Conservation (phyloP, 1,284 basidiomycete species). For the Ceratobasidium sp. region DNA sequence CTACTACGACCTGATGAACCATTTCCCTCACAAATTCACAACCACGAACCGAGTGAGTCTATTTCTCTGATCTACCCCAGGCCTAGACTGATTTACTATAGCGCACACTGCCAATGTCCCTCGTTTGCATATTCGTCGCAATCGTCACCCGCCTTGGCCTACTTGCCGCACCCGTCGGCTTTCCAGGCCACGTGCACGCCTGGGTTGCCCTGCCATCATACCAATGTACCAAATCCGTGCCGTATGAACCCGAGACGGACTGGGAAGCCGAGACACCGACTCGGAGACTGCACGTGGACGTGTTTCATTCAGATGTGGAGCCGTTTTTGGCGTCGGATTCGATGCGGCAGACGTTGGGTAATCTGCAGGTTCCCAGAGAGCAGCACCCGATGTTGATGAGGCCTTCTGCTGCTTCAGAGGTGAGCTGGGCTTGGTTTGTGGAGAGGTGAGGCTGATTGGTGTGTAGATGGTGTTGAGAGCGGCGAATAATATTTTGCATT, state of each 20-base stretch:
- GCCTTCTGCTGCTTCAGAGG: conserved; percentile 51
- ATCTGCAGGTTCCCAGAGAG: conserved; percentile 52
- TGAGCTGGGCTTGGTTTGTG: conserved; percentile 33
- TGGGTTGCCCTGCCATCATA: conserved; percentile 57
- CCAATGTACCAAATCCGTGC: neutral
- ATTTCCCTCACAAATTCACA: conserved; percentile 71
- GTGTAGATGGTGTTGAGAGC: conserved; percentile 59
- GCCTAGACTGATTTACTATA: neutral
- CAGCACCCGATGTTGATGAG: conserved; percentile 51
- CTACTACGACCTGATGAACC: conserved; percentile 62
- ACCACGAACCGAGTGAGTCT: conserved; percentile 56
- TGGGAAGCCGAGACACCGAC: conserved; percentile 46
- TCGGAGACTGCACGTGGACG: conserved; percentile 60
- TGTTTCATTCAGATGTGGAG: conserved; percentile 57
- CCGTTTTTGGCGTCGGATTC: conserved; percentile 55
- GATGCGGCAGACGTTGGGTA: conserved; percentile 53
- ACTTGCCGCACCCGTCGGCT: conserved; percentile 64
- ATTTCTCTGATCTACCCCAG: too few species aligned
- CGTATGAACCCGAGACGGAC: neutral
- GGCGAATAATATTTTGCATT: conserved; percentile 57
- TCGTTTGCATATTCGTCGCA: conserved; percentile 67
- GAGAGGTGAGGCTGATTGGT: neutral
- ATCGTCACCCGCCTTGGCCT: conserved; percentile 65
- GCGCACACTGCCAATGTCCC: conserved; percentile 64
- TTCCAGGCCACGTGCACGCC: conserved; percentile 65